These are phyloP conservation scores for Mariannaea sp. DNA, from an alignment of 2,329 filamentous ascomycete genomes.

Conservation along the genomic window DNA sequence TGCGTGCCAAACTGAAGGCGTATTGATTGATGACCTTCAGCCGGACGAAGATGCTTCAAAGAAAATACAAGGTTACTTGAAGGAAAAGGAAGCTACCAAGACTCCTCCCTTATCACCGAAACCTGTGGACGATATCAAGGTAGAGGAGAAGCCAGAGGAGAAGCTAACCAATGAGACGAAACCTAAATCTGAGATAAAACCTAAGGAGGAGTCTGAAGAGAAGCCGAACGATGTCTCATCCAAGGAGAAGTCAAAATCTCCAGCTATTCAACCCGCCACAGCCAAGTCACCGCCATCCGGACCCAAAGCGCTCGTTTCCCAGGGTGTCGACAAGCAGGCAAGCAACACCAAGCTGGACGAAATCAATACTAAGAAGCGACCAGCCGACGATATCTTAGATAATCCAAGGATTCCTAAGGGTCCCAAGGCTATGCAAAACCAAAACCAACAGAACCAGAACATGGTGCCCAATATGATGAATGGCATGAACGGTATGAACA, in stretches of 20 bases:
- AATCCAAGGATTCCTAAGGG: constrained; percentile 69
- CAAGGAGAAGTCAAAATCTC: constrained; percentile 45
- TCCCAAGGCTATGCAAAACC: constrained; percentile 67
- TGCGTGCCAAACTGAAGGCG: constrained; percentile 85
- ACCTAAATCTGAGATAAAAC: constrained; percentile 46
- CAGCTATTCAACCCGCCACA: constrained; percentile 30
- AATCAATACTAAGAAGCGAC: constrained; percentile 72
- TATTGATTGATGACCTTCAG: constrained; percentile 89
- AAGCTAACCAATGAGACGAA: constrained; percentile 44
- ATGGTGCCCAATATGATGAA: constrained; percentile 55
- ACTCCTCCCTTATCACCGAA: constrained; percentile 44
- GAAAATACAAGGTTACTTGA: constrained; percentile 77
- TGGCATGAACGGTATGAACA: constrained; percentile 49
- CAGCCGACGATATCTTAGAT: constrained; percentile 73
- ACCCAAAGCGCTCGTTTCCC: constrained; percentile 39
- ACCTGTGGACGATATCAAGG: constrained; percentile 28
- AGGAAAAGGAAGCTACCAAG: constrained; percentile 60
- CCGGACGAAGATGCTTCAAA: constrained; percentile 77
- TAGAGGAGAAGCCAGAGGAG: constrained; percentile 26
- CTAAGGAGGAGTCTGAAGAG: constrained; percentile 33
- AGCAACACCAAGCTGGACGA: constrained; percentile 40
- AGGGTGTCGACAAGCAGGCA: constrained; percentile 44
- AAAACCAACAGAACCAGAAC: constrained; percentile 49
- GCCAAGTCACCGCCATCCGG: constrained; percentile 40
- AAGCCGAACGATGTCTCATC: constrained; percentile 30